phyloP scores from a whole-genome alignment of 345 rosid species.

The Arabidopsis suecica region DNA sequence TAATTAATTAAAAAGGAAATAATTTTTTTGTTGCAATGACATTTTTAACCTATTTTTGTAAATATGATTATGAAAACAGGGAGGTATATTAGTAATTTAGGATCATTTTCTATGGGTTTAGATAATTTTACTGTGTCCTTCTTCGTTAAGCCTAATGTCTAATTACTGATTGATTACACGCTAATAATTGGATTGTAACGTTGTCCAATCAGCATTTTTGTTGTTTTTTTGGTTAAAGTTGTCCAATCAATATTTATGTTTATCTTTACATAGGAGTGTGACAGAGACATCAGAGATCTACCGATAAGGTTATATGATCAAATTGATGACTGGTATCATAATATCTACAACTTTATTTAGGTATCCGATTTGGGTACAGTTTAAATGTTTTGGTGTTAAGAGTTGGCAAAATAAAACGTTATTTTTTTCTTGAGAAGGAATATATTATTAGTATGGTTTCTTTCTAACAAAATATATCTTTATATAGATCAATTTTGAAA shows the following conservation, averaged over 20 bases:
- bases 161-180: conserved; percentile 3
- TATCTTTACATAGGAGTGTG: neutral
- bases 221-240: conserved; percentile 1
- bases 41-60: conserved; percentile 5
- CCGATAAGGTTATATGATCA: neutral
- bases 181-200: conserved; percentile 5
- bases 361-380: neutral
- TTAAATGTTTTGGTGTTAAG: neutral
- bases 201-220: conserved; percentile 14
- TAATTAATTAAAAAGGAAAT: neutral
- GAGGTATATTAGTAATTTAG: conserved; percentile 10
- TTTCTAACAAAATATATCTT: neutral
- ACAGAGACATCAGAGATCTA: neutral
- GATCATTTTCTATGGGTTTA: neutral
- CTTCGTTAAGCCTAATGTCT: neutral
- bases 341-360: neutral
- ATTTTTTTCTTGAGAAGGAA: neutral
- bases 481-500: neutral
- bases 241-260: conserved; percentile 17
- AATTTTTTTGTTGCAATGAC: neutral
- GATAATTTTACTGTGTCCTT: conserved; percentile 10
- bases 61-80: neutral
- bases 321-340: conserved; percentile 1
- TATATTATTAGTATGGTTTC: neutral
- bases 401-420: neutral